phyloP scores from a whole-genome alignment of 1,139 yeast species.

The Geotrichum fermentans region DNA sequence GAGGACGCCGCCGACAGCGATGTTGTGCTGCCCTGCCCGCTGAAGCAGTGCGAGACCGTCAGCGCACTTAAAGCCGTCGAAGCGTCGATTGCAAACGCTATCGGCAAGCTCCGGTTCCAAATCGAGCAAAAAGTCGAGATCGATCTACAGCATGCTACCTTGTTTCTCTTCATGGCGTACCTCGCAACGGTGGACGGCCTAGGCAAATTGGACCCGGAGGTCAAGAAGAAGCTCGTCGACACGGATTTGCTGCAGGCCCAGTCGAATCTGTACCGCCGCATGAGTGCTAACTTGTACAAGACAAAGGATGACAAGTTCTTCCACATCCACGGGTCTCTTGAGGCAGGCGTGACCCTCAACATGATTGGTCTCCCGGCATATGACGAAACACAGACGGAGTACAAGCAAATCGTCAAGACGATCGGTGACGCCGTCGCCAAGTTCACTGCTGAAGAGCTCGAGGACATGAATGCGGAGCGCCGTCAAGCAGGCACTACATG shows the following conservation, averaged over 20 bases:
- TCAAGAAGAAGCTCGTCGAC: slow-evolving; percentile 28
- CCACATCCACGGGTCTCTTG: slow-evolving; percentile 39
- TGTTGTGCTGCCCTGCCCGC: slow-evolving; percentile 33
- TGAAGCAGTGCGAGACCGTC: slow-evolving; percentile 36
- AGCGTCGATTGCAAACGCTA: slow-evolving; percentile 32
- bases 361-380: slow-evolving; percentile 39
- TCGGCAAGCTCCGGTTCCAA: slow-evolving; percentile 31
- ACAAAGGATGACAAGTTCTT: slow-evolving; percentile 37
- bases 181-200: slow-evolving; percentile 35
- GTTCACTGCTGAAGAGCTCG: slow-evolving; percentile 32
- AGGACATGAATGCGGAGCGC: slow-evolving; percentile 25
- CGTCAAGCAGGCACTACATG: slow-evolving; percentile 38
- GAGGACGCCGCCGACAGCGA: slow-evolving; percentile 21
- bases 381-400: slow-evolving; percentile 30
- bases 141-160: slow-evolving; percentile 35
- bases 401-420: slow-evolving; percentile 31
- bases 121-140: slow-evolving; percentile 24
- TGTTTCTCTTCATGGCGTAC: slow-evolving; percentile 36
- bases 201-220: slow-evolving; percentile 32
- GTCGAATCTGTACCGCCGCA: slow-evolving; percentile 35
- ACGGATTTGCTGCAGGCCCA: slow-evolving; percentile 37
- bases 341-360: slow-evolving; percentile 36
- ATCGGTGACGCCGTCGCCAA: slow-evolving; percentile 33
- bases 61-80: slow-evolving; percentile 37
- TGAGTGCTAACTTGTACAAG: slow-evolving; percentile 38